Percentiles rank a stretch among this genome's conserved stretches.
Evolutionary conservation across 768 basidiomycete species (phyloP).

Genomic region (Lactarius akahatsu): DNA sequence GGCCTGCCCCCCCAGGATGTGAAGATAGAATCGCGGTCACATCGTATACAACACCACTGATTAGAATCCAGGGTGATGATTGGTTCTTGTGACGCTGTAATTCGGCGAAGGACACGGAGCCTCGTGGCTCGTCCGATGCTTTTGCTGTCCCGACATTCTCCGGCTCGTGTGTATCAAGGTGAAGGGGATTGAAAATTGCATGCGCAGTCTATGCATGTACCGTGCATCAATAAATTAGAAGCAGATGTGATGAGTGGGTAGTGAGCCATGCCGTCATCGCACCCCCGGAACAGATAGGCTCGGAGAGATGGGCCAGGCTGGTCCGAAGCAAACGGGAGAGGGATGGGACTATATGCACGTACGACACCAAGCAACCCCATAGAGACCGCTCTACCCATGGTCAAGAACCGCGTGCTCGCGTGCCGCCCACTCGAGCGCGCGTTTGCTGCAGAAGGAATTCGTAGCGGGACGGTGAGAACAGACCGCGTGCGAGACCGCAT

Average conservation of each 20-base stretch:
- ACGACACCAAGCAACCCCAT: constrained; percentile 19
- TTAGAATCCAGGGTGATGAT: constrained; percentile 8
- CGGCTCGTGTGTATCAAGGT: constrained; percentile 19
- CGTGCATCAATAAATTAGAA: constrained; percentile 4
- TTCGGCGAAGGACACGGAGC: constrained; percentile 20
- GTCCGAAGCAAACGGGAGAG: neutral
- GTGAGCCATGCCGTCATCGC: neutral
- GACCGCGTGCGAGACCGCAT: constrained; percentile 1
- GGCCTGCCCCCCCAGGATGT: constrained; percentile 68
- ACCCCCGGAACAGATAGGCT: neutral
- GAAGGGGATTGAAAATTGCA: constrained; percentile 9
- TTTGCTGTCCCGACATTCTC: neutral
- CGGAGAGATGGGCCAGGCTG: neutral
- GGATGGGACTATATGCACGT: neutral
- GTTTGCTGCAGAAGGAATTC: neutral
- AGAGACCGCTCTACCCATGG: neutral
- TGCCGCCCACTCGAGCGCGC: constrained; percentile 2
- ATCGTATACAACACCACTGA: constrained; percentile 27
- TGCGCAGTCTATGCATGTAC: constrained; percentile 3
- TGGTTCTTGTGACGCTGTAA: constrained; percentile 22
- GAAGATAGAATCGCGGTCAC: constrained; percentile 27
- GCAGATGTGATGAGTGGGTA: neutral
- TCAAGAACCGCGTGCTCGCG: constrained; percentile 6
- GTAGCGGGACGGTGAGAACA: neutral
- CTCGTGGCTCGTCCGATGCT: neutral